Percentiles rank a stretch among this genome's conserved stretches.
Conservation (phyloP, 2,329 filamentous ascomycete genomes). For the Calonectria pseudoturangicola region DNA sequence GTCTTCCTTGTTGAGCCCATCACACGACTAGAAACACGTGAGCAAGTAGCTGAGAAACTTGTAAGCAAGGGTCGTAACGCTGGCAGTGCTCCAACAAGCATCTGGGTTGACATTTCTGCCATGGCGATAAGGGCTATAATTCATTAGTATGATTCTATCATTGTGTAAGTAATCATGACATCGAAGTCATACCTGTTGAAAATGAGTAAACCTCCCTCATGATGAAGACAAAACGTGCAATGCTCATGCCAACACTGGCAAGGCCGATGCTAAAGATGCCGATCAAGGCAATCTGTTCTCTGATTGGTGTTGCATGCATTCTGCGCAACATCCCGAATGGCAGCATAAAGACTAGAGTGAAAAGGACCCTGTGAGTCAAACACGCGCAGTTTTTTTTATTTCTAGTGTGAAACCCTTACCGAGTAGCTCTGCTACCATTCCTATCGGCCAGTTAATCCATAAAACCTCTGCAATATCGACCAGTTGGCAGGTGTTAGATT, state of each 20-base stretch:
- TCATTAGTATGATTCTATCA: background rate
- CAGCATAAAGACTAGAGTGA: background rate
- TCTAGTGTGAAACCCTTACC: background rate
- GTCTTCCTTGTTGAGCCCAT: background rate
- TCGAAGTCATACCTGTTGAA: background rate
- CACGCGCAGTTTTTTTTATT: background rate
- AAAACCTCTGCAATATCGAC: background rate
- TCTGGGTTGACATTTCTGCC: constrained; percentile 1
- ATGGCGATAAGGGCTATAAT: background rate
- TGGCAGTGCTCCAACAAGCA: background rate
- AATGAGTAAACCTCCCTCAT: background rate
- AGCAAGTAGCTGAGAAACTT: no score
- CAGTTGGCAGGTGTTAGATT: background rate
- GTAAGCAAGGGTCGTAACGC: background rate
- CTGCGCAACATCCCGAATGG: constrained; percentile 13
- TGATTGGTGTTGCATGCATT: background rate
- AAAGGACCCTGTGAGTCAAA: background rate
- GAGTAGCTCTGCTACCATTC: background rate
- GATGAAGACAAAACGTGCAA: background rate
- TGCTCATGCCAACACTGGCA: background rate
- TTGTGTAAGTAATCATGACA: background rate
- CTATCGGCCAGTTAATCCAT: background rate
- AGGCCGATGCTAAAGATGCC: background rate
- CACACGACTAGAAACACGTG: background rate
- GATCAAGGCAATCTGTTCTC: background rate